Conservation (phyloP, 1,139 yeast species). For the Yamadazyma dendronema region DNA sequence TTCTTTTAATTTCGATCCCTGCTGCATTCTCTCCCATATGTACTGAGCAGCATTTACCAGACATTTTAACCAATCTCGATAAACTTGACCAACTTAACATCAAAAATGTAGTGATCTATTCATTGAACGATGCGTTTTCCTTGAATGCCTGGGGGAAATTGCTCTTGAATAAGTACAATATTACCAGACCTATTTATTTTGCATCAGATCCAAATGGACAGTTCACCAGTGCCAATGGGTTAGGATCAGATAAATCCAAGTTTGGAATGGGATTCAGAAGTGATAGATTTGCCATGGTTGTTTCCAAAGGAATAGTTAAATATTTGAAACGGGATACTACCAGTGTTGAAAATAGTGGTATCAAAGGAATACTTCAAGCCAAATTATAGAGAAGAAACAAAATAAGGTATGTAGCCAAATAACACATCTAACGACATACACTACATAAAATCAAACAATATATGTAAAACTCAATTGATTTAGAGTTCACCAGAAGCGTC, state of each 20-base stretch:
- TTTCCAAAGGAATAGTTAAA: conserved; percentile 21
- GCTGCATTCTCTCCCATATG: conserved; percentile 95
- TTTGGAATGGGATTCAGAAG: conserved; percentile 65
- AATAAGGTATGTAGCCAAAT: background rate
- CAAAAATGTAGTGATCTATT: conserved; percentile 16
- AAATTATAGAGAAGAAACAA: conserved; percentile 41
- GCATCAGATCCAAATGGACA: conserved; percentile 73
- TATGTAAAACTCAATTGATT: too few species aligned
- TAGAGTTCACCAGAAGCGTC: conserved; percentile 83
- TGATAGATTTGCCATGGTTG: conserved; percentile 69
- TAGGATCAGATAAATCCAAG: conserved; percentile 37
- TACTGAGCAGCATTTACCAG: conserved; percentile 80
- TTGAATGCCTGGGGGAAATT: conserved; percentile 35
- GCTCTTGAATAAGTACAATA: conserved; percentile 13
- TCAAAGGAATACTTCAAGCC: conserved; percentile 60
- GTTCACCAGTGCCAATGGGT: conserved; percentile 48
- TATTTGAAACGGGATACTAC: conserved; percentile 15
- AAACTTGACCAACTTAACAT: conserved; percentile 37
- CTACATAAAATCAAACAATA: background rate
- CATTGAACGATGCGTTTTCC: conserved; percentile 17
- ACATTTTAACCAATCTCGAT: conserved; percentile 50
- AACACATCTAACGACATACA: conserved; percentile 1
- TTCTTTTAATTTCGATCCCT: conserved; percentile 78
- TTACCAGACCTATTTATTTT: conserved; percentile 44
- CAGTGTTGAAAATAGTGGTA: conserved; percentile 50